Conservation (phyloP, 768 basidiomycete species). For the Neoboletus brunneissimus region DNA sequence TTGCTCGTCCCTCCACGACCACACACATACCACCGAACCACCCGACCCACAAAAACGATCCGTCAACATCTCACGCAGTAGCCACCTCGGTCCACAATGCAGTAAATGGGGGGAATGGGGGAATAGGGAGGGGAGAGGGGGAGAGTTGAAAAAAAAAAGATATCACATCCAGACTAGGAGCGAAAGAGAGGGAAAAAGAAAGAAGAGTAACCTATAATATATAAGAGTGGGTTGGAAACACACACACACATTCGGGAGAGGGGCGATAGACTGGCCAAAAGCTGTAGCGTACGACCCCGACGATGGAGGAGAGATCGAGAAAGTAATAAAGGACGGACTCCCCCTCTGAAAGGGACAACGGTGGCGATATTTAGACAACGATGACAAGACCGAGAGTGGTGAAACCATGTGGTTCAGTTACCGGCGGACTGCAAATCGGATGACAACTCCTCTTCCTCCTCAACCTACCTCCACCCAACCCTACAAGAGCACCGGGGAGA, state of each 20-base stretch:
- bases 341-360: slow-evolving; percentile 6
- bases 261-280: slow-evolving; percentile 9
- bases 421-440: slow-evolving; percentile 13
- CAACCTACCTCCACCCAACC: neutral
- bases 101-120: neutral
- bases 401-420: slow-evolving; percentile 11
- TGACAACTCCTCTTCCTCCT: neutral
- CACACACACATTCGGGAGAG: slow-evolving; percentile 16
- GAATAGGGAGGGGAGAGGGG: neutral
- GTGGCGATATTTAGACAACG: slow-evolving; percentile 10
- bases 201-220: slow-evolving; percentile 30
- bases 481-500: neutral
- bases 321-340: slow-evolving; percentile 12
- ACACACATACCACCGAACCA: slow-evolving; percentile 11
- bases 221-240: slow-evolving; percentile 27
- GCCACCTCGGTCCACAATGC: slow-evolving; percentile 20
- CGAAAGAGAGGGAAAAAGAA: slow-evolving; percentile 10
- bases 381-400: slow-evolving; percentile 16
- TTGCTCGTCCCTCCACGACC: slow-evolving; percentile 7
- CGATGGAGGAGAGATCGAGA: slow-evolving; percentile 10
- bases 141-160: slow-evolving; percentile 5
- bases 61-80: slow-evolving; percentile 11
- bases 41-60: slow-evolving; percentile 15
- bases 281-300: slow-evolving; percentile 14
- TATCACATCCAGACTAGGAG: slow-evolving; percentile 21